These are phyloP conservation scores for Globisporangium cylindrosporum DNA, from an alignment of 352 stramenopile genomes.

Conservation along the genomic window DNA sequence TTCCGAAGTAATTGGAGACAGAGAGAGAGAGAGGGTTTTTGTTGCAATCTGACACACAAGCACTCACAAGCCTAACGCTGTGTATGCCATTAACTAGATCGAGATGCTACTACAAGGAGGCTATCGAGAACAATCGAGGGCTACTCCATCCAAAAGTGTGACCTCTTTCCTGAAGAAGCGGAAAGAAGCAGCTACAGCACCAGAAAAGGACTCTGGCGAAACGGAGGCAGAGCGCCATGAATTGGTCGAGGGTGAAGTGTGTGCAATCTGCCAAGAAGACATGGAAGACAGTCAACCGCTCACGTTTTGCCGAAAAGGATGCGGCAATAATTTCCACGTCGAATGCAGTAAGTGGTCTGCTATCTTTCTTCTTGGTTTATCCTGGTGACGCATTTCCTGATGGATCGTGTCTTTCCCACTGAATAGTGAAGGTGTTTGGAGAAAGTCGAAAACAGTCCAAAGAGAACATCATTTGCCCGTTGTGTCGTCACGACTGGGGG, in stretches of 20 bases:
- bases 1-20: constrained; percentile 46
- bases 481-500: constrained; percentile 83
- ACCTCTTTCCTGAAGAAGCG: constrained; percentile 44
- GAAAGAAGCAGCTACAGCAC: constrained; percentile 18
- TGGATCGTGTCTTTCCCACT: not conserved
- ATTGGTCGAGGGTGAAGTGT: constrained; percentile 74
- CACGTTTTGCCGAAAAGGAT: constrained; percentile 77
- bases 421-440: constrained; percentile 78
- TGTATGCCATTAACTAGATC: constrained; percentile 27
- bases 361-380: not conserved
- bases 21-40: too few species aligned
- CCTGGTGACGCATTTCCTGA: not conserved
- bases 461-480: constrained; percentile 79
- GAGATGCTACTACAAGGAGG: constrained; percentile 61
- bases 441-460: constrained; percentile 80
- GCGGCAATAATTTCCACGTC: constrained; percentile 74
- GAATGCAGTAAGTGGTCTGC: constrained; percentile 45
- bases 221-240: constrained; percentile 46
- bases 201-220: constrained; percentile 23
- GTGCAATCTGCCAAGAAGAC: constrained; percentile 82
- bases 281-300: constrained; percentile 61
- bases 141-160: constrained; percentile 18
- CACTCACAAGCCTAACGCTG: not conserved
- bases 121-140: constrained; percentile 41
- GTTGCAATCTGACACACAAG: not conserved